Conservation (phyloP, 768 basidiomycete genomes). For the Macrolepiota fuliginosa region DNA sequence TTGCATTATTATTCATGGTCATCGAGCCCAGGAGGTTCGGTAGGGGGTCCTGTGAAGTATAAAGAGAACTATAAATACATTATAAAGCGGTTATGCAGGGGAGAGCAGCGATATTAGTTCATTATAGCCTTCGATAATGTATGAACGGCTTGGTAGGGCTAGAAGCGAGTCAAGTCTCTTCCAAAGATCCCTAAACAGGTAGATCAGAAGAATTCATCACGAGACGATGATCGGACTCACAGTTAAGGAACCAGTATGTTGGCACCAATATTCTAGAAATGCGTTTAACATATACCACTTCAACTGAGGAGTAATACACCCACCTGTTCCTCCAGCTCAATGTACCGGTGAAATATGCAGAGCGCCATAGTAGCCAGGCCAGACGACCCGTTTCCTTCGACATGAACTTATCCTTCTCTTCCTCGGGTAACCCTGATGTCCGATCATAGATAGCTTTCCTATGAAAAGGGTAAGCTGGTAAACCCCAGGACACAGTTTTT, state of each 20-base stretch:
- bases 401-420: slow-evolving; percentile 38
- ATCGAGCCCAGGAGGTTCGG: background rate
- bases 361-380: slow-evolving; percentile 80
- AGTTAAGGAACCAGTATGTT: slow-evolving; percentile 73
- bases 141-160: slow-evolving; percentile 15
- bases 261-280: slow-evolving; percentile 58
- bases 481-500: background rate
- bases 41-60: background rate
- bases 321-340: slow-evolving; percentile 71
- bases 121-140: background rate
- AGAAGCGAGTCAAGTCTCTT: slow-evolving; percentile 71
- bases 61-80: background rate
- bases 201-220: slow-evolving; percentile 5
- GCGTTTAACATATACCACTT: background rate
- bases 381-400: slow-evolving; percentile 62
- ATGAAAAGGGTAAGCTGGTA: slow-evolving; percentile 4
- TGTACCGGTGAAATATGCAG: slow-evolving; percentile 79
- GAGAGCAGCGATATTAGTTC: slow-evolving; percentile 5
- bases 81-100: background rate
- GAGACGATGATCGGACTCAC: slow-evolving; percentile 33
- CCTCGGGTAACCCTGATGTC: slow-evolving; percentile 37
- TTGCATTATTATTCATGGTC: background rate
- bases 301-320: slow-evolving; percentile 19
- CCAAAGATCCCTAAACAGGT: slow-evolving; percentile 63
- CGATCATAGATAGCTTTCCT: slow-evolving; percentile 82